Conservation (phyloP, 495 filamentous ascomycete species). For the Daldinia caldariorum region DNA sequence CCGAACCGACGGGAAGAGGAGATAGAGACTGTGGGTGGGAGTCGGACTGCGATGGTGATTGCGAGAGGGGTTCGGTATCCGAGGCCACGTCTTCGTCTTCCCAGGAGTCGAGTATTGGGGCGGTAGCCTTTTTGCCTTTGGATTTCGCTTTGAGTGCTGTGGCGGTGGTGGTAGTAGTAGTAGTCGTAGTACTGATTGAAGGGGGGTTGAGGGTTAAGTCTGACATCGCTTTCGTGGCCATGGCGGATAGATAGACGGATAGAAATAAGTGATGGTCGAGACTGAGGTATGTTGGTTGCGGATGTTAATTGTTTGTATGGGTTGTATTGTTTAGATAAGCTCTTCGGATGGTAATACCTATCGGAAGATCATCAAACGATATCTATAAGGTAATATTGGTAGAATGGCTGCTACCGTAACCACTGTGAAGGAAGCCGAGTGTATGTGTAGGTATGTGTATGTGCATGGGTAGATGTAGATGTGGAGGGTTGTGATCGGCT, state of each 20-base stretch:
- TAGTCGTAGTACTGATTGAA: neutral
- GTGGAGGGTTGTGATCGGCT: neutral
- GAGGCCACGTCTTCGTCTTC: slow-evolving; percentile 71
- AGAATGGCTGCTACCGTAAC: neutral
- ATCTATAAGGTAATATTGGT: neutral
- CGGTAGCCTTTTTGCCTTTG: slow-evolving; percentile 45
- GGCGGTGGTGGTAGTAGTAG: neutral
- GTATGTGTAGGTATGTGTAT: too few relatives aligned
- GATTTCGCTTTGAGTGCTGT: slow-evolving; percentile 33
- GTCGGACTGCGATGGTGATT: too few relatives aligned
- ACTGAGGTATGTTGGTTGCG: neutral
- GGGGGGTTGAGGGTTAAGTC: slow-evolving; percentile 51
- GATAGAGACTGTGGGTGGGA: slow-evolving; percentile 41
- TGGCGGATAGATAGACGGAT: slow-evolving; percentile 5
- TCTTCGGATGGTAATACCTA: too few relatives aligned
- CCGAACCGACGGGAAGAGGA: slow-evolving; percentile 50
- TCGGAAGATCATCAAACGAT: neutral
- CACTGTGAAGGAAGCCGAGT: neutral
- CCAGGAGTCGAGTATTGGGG: slow-evolving; percentile 79
- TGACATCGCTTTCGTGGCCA: slow-evolving; percentile 46
- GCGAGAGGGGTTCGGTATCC: slow-evolving; percentile 50
- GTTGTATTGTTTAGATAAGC: too few relatives aligned
- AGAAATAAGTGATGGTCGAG: too few relatives aligned
- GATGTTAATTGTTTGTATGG: neutral
- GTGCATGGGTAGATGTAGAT: too few relatives aligned